phyloP scores from a whole-genome alignment of 108 stramenopile species.

The Pseudonitzschia multistriata region DNA sequence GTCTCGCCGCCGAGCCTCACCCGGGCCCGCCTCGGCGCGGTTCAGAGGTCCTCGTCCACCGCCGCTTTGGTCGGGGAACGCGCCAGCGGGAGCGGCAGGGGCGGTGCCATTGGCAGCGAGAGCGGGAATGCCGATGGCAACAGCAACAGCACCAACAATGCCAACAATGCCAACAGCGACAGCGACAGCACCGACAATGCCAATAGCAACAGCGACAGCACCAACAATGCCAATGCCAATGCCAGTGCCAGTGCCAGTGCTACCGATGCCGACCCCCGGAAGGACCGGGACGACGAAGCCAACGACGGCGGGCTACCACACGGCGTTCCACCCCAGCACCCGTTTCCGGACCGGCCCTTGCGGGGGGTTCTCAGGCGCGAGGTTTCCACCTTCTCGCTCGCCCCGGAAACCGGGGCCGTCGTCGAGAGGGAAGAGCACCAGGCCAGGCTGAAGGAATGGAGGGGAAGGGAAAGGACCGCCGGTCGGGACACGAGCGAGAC shows the following conservation, averaged over 20 bases:
- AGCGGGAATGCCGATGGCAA: background rate
- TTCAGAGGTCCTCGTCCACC: constrained; percentile 1
- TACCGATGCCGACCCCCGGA: no score
- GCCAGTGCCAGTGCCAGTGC: no score
- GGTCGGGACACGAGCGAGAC: background rate
- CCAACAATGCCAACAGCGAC: background rate
- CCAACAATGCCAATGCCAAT: no score
- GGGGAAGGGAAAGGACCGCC: background rate
- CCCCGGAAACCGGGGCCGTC: constrained; percentile 10
- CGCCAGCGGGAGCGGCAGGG: no score
- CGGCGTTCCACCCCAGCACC: background rate
- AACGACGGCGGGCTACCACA: background rate
- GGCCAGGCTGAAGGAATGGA: background rate
- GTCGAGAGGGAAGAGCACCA: constrained; percentile 5
- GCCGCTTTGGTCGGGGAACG: background rate
- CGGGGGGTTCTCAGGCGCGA: no score
- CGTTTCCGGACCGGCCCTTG: background rate
- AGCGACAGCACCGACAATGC: no score
- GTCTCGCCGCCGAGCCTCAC: background rate
- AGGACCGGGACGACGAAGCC: background rate
- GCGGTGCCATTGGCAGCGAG: background rate
- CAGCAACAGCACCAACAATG: background rate
- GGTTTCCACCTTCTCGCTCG: constrained; percentile 8
- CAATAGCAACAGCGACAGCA: no score
- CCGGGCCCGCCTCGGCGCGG: background rate